phyloP scores from a whole-genome alignment of 2,329 filamentous ascomycete genomes.

The Exophiala spinifera region DNA sequence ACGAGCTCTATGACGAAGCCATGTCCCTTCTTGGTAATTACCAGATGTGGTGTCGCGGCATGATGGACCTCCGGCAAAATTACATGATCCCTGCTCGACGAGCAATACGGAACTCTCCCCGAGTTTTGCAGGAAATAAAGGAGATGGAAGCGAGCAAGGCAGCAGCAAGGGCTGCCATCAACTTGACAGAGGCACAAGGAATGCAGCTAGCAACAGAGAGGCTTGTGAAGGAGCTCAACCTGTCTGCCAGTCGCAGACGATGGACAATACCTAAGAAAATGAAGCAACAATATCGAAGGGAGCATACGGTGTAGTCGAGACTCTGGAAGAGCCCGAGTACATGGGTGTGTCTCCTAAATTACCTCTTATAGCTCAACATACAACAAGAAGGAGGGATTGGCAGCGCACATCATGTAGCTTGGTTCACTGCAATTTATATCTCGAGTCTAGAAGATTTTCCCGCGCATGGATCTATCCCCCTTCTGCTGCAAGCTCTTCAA shows the following conservation, averaged over 20 bases:
- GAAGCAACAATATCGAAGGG: conserved; percentile 15
- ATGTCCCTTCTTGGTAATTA: conserved; percentile 21
- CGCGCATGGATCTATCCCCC: no score
- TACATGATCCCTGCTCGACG: conserved; percentile 21
- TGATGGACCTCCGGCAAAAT: conserved; percentile 16
- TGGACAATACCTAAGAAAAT: conserved; percentile 6
- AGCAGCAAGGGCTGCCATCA: conserved; percentile 9
- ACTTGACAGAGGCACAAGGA: conserved; percentile 7
- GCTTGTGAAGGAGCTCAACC: conserved; percentile 8
- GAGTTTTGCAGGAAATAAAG: conserved; percentile 11
- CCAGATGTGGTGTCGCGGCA: conserved; percentile 21
- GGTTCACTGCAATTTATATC: no score
- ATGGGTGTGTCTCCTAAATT: no score
- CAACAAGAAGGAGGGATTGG: no score
- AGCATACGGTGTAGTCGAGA: conserved; percentile 11
- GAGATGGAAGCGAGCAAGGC: conserved; percentile 12
- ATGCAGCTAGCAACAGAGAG: conserved; percentile 9
- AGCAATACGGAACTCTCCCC: conserved; percentile 13
- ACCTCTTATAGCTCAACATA: no score
- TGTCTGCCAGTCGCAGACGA: conserved; percentile 3
- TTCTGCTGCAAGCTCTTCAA: no score
- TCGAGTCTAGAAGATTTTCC: no score
- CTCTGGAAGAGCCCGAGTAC: neutral
- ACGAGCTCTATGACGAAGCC: conserved; percentile 19
- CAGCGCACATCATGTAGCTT: no score